Evolutionary conservation across 2,329 filamentous ascomycete species (phyloP).

Genomic region (Monosporascus sp.): DNA sequence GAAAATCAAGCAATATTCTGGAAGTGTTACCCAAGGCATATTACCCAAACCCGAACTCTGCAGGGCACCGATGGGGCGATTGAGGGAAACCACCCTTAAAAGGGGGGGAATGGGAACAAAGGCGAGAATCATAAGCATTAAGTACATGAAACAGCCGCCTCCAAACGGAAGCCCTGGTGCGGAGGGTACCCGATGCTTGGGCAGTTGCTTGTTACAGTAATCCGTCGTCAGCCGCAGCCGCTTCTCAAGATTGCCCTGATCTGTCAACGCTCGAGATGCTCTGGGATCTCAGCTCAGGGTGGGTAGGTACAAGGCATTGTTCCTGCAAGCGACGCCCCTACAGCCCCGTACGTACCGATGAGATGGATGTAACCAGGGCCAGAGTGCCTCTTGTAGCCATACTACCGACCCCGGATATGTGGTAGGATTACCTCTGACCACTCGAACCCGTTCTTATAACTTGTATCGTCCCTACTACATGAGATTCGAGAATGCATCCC

Average conservation of each 20-base stretch:
- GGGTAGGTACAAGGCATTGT: no score
- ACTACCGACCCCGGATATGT: no score
- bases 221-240: background rate
- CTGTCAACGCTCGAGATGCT: background rate
- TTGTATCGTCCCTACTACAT: no score
- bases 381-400: no score
- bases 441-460: no score
- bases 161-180: background rate
- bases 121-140: background rate
- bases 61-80: background rate
- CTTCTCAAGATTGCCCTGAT: background rate
- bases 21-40: background rate
- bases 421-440: no score
- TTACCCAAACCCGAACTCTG: background rate
- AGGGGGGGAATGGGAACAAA: background rate
- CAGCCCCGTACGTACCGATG: no score
- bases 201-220: background rate
- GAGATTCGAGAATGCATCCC: no score
- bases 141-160: background rate
- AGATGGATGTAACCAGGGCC: no score
- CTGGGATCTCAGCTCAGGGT: no score
- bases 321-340: no score
- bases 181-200: background rate
- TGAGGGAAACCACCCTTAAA: background rate
- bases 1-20: background rate